Conservation (phyloP, 345 rosid genomes). For the Syzygium aromaticum region DNA sequence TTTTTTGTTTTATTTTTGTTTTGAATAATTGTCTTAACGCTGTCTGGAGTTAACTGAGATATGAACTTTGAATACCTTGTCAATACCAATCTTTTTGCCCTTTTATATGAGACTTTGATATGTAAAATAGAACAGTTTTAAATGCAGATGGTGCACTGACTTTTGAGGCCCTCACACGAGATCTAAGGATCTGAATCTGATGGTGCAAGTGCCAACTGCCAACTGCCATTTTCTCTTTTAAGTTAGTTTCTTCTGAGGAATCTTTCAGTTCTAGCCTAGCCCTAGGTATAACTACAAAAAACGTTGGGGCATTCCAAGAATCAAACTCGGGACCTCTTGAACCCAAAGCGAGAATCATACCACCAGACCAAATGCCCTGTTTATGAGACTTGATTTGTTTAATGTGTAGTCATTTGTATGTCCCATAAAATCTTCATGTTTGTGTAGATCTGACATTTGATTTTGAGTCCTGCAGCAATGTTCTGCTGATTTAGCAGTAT, state of each 20-base stretch:
- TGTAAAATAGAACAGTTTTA: not conserved
- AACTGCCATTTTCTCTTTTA: not conserved
- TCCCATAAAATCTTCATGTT: not conserved
- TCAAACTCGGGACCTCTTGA: slow-evolving; percentile 87
- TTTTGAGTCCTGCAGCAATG: not conserved
- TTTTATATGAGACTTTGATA: not conserved
- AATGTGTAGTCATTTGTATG: not conserved
- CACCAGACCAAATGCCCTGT: slow-evolving; percentile 75
- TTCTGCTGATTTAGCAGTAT: not conserved
- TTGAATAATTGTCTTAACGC: not conserved
- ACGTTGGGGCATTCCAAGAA: slow-evolving; percentile 60
- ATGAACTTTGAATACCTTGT: not conserved
- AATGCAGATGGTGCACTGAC: not conserved
- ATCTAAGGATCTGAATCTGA: too few species aligned
- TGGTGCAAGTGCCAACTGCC: too few species aligned
- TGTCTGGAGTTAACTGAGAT: not conserved
- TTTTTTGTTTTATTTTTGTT: not conserved
- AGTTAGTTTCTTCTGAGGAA: not conserved
- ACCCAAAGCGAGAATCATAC: slow-evolving; percentile 90
- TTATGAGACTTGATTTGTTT: not conserved
- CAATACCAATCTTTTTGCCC: not conserved
- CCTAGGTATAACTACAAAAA: not conserved
- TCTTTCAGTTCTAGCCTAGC: not conserved
- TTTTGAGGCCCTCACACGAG: not conserved
- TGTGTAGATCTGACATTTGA: not conserved